Evolutionary conservation across 345 rosid genomes (phyloP).

Genomic region (Lagerstroemia speciosa): DNA sequence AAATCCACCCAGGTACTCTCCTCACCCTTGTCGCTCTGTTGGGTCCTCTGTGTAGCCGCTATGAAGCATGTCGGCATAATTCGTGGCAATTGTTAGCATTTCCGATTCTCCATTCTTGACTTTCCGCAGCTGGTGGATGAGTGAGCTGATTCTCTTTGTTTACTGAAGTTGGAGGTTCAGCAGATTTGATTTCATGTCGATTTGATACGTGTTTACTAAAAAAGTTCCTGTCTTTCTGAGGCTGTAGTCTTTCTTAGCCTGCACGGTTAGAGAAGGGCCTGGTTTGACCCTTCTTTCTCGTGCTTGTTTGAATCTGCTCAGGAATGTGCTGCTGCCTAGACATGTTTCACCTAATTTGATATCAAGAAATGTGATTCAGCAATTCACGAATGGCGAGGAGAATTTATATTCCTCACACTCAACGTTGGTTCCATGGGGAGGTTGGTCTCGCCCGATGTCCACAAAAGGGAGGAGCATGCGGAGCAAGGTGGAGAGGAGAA

Average conservation of each 20-base stretch:
- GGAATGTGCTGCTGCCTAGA: slow-evolving; percentile 3
- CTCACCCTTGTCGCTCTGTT: neutral
- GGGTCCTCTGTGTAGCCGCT: neutral
- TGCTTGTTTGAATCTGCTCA: neutral
- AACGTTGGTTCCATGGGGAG: slow-evolving; percentile 15
- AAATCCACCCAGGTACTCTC: slow-evolving; percentile 37
- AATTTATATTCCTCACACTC: slow-evolving; percentile 10
- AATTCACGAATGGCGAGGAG: slow-evolving; percentile 12
- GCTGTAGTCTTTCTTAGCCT: neutral
- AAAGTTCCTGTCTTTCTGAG: neutral
- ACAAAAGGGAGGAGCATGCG: slow-evolving; percentile 88
- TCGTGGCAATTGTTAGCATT: neutral
- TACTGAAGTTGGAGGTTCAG: neutral
- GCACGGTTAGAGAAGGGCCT: neutral
- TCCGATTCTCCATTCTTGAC: neutral
- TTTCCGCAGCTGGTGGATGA: neutral
- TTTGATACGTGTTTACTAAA: neutral
- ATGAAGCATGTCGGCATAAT: neutral
- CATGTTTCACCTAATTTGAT: neutral
- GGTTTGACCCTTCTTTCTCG: neutral
- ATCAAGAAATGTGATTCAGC: slow-evolving; percentile 8
- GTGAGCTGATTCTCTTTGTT: neutral
- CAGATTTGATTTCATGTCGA: neutral
- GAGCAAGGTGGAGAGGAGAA: slow-evolving; percentile 85
- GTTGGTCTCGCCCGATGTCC: slow-evolving; percentile 62